Conservation (phyloP, 495 filamentous ascomycete genomes). For the Sporormia fimetaria region DNA sequence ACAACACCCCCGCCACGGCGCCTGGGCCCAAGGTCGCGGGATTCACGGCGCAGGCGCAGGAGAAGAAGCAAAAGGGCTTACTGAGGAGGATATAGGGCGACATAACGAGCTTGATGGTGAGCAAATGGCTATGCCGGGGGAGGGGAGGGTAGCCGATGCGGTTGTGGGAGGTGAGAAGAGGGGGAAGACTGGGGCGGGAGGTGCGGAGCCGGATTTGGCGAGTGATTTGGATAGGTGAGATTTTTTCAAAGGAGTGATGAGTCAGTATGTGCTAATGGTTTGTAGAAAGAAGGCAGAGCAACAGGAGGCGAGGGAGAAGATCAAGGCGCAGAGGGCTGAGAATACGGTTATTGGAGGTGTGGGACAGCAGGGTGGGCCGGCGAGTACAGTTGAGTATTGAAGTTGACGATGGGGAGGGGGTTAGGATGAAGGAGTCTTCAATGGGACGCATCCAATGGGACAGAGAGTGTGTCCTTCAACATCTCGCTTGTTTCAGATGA, state of each 20-base stretch:
- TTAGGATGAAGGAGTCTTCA: too few relatives aligned
- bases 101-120: slow-evolving; percentile 33
- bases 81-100: slow-evolving; percentile 29
- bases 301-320: slow-evolving; percentile 25
- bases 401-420: too few relatives aligned
- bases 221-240: slow-evolving; percentile 32
- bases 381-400: slow-evolving; percentile 33
- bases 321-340: slow-evolving; percentile 26
- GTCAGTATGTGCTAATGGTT: background rate
- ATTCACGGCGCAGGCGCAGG: slow-evolving; percentile 29
- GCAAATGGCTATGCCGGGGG: slow-evolving; percentile 32
- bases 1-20: slow-evolving; percentile 16
- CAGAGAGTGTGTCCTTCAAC: too few relatives aligned
- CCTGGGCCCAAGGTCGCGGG: slow-evolving; percentile 26
- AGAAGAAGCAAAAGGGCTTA: slow-evolving; percentile 28
- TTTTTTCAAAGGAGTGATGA: background rate
- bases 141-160: slow-evolving; percentile 31
- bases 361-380: slow-evolving; percentile 34
- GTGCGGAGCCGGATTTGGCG: slow-evolving; percentile 32
- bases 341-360: slow-evolving; percentile 31
- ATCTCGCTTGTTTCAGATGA: too few relatives aligned
- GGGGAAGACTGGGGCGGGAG: slow-evolving; percentile 17
- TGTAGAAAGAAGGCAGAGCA: slow-evolving; percentile 38
- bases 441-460: too few relatives aligned
- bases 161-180: slow-evolving; percentile 24